Evolutionary conservation across 2,329 filamentous ascomycete genomes (phyloP).

Genomic region (Eutypella sp.): DNA sequence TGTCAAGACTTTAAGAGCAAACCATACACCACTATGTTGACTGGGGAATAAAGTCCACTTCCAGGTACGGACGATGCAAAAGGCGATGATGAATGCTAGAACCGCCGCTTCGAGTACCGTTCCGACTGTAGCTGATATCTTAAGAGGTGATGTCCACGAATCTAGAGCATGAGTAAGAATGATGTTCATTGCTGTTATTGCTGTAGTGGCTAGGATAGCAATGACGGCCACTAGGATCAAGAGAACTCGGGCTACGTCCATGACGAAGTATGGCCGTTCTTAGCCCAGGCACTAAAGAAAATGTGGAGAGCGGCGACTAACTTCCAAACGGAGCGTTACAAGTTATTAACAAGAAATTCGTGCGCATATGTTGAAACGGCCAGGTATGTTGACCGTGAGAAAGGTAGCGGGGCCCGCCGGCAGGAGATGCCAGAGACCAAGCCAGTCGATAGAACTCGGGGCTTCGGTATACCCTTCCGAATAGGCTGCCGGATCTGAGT

Average conservation of each 20-base stretch:
- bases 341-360: not conserved
- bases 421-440: not conserved
- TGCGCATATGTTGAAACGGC: not conserved
- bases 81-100: slow-evolving; percentile 29
- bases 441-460: not conserved
- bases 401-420: not conserved
- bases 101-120: slow-evolving; percentile 32
- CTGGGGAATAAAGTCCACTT: slow-evolving; percentile 15
- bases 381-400: not conserved
- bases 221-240: slow-evolving; percentile 31
- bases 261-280: slow-evolving; percentile 14
- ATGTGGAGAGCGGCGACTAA: not conserved
- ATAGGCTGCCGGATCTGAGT: not conserved
- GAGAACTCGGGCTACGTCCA: slow-evolving; percentile 31
- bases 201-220: slow-evolving; percentile 34
- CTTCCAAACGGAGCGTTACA: not conserved
- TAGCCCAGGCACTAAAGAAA: not conserved
- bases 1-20: slow-evolving; percentile 25
- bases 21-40: slow-evolving; percentile 29
- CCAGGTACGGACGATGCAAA: slow-evolving; percentile 27
- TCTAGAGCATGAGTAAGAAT: slow-evolving; percentile 33
- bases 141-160: slow-evolving; percentile 24
- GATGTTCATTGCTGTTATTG: slow-evolving; percentile 34
- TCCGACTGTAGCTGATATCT: slow-evolving; percentile 33
- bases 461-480: not conserved